Evolutionary conservation across 805 yeast genomes (phyloP), one percentile per base, ranked within the genome.

Genomic region (Saccharomycopsis oosterbeekiorum): DNA sequence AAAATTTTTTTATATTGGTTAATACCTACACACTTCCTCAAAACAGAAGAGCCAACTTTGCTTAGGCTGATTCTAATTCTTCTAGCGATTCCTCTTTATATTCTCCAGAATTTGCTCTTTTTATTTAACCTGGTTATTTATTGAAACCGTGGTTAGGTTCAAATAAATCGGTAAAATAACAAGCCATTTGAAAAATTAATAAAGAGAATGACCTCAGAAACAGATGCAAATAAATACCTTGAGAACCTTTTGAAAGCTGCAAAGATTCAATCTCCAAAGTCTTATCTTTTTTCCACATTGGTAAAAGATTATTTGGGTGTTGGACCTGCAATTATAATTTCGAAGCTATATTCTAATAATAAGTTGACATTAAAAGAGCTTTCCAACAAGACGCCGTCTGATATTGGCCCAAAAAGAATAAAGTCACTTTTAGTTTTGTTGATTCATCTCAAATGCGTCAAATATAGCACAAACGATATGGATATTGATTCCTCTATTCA

Each of bases 381-480:
- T 10, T 5, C 29, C 14, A 11, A 26, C 12, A 62, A 62, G 37
- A 51, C 62, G 4, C 58, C 53, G 24, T 10, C 53, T 24, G 53
- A 47, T 19, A 68, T 73, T 14, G 77, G 78, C 60, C 78, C 57
- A 39, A 62, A 59, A 34, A 47, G 56, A 54, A 82, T 89, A 19
- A 84, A 84, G 65, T 80, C 85, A 40, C 77, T 88, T 0, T 75
- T 93, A 53, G 96, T 89, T 4, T 81, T 92, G 8, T 74, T 93
- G 67, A 78, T 92, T 50, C 97, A 93, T 72, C 76, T 89, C 64
- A 82, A 88, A 62, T 87, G 96, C 71, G 84, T 89, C 10, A 79
- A 79, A 26, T 83, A 83, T 91, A 83, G 74, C 73, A 17, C 87
- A 83, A 36, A 36, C 65, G 56, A 60, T 58, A 42, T 62, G 65